Evolutionary conservation across 1,139 yeast genomes (phyloP).

Genomic region (Yamadazyma sp.): DNA sequence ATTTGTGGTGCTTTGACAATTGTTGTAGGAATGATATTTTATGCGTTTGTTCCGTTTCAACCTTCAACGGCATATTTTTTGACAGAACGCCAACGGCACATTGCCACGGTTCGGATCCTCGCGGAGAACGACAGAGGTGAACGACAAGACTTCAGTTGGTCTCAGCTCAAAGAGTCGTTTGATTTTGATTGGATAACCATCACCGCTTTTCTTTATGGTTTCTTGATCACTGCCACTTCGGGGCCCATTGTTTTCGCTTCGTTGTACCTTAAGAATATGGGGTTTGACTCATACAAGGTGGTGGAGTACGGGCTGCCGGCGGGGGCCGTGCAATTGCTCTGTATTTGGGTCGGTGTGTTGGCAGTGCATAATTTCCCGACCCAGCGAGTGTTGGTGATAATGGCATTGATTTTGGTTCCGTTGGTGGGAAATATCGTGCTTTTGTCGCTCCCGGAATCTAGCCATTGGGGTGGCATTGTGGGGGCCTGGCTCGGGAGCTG

Average conservation of each 20-base stretch:
- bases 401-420: slow-evolving; percentile 16
- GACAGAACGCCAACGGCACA: slow-evolving; percentile 14
- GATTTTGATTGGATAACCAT: slow-evolving; percentile 12
- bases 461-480: too few relatives aligned
- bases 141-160: slow-evolving; percentile 18
- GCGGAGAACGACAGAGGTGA: slow-evolving; percentile 15
- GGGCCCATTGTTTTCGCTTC: slow-evolving; percentile 19
- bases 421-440: slow-evolving; percentile 18
- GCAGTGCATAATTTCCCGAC: slow-evolving; percentile 12
- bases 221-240: slow-evolving; percentile 19
- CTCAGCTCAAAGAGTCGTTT: slow-evolving; percentile 18
- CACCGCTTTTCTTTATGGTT: slow-evolving; percentile 17
- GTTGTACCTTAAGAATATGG: slow-evolving; percentile 16
- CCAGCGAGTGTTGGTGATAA: slow-evolving; percentile 15
- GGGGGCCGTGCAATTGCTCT: slow-evolving; percentile 17
- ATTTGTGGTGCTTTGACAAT: slow-evolving; percentile 22
- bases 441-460: too few relatives aligned
- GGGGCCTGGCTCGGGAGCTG: slow-evolving; percentile 18
- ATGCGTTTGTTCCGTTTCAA: slow-evolving; percentile 18
- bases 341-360: slow-evolving; percentile 9
- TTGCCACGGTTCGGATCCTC: slow-evolving; percentile 11
- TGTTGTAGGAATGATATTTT: slow-evolving; percentile 17
- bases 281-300: slow-evolving; percentile 15
- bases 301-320: slow-evolving; percentile 17
- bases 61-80: slow-evolving; percentile 18